Base-by-base conservation (phyloP, 2,329 filamentous ascomycete genomes). In the Keithomyces neogunnii region DNA sequence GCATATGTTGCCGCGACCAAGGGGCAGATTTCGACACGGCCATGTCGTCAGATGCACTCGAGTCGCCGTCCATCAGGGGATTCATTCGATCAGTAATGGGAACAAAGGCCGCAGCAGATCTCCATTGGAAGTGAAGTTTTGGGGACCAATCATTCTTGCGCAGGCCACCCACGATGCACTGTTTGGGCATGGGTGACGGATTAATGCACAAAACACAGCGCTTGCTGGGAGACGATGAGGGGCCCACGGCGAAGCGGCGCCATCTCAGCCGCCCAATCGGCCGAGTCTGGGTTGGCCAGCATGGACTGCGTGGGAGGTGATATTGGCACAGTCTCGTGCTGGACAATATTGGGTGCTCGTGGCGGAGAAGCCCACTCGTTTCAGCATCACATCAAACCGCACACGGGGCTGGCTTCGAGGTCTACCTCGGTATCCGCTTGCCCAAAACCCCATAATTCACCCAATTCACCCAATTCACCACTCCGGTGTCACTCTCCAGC, bases 71-170 rank as follows among this genome's bases (percentile, higher is more conserved):
- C 57, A 68, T 86, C 63, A 77, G 75, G 60, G 70, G 72, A 26
- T 84, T 87, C 62, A 73, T 87, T 52, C 78, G 82, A 57, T 80
- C 82, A 47, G 73, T 76, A 11, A 70, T 87, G 62, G 76, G 83
- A 55, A 62, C 68, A 42, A 82, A 82, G 60, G 65, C 82, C 33
- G 67, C 69, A 30, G 66, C 67, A 28, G 76, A 79, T 61, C 69
- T 84, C 35, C 70, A 79, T 59, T 84, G 80, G 80, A 81, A 81
- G 65, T 77, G 66, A 72, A 45, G 39, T 32, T 33, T 30, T n/a
- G 39, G 31, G 28, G 33, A 35, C 13, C 39, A 33, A 39, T 44
- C 6, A 44, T 19, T 30, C 13, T 3, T 44, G 11, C 26, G 4
- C 5, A 42, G 19, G 7, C 2, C 28, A 3, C n/a, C 39, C n/a